Percentiles rank a stretch among this genome's conserved stretches.
phyloP scores from a whole-genome alignment of 2,329 filamentous ascomycete genomes.

The Fusarium devonianum region DNA sequence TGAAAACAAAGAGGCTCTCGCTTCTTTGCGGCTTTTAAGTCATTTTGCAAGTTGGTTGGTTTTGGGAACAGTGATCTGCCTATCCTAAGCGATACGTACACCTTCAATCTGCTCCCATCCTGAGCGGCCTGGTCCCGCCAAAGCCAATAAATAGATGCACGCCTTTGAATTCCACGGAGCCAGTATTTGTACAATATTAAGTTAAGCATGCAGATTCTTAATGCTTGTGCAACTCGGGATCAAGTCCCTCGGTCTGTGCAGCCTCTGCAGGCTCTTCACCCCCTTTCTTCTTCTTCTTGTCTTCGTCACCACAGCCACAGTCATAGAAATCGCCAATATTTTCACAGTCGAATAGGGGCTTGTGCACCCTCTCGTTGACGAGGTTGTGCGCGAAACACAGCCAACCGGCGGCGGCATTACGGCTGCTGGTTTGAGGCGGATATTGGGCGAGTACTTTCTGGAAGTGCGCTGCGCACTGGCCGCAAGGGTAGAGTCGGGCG shows the following conservation, averaged over 20 bases:
- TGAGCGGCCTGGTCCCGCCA: slow-evolving; percentile 37
- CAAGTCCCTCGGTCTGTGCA: slow-evolving; percentile 24
- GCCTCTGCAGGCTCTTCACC: slow-evolving; percentile 35
- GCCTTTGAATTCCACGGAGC: slow-evolving; percentile 4
- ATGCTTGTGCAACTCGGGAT: slow-evolving; percentile 34
- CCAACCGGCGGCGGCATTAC: slow-evolving; percentile 71
- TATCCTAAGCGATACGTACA: slow-evolving; percentile 9
- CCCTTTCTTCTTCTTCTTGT: slow-evolving; percentile 52
- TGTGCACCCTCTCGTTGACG: slow-evolving; percentile 70
- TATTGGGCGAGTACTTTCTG: slow-evolving; percentile 66
- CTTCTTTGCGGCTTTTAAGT: not conserved
- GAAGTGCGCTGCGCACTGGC: slow-evolving; percentile 74
- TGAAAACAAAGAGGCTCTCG: too few relatives aligned
- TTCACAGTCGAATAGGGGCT: slow-evolving; percentile 69
- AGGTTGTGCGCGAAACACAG: slow-evolving; percentile 73
- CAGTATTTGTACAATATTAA: slow-evolving; percentile 16
- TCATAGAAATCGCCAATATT: slow-evolving; percentile 76
- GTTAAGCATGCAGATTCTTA: slow-evolving; percentile 1
- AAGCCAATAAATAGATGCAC: slow-evolving; percentile 14
- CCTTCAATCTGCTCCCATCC: slow-evolving; percentile 4
- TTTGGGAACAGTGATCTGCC: not conserved
- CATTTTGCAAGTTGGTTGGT: slow-evolving; percentile 1
- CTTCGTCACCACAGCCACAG: slow-evolving; percentile 73
- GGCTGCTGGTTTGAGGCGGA: slow-evolving; percentile 69
- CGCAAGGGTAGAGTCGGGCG: slow-evolving; percentile 73